Base-by-base conservation (phyloP, 2,329 filamentous ascomycete species). In the Trichophyton simii region DNA sequence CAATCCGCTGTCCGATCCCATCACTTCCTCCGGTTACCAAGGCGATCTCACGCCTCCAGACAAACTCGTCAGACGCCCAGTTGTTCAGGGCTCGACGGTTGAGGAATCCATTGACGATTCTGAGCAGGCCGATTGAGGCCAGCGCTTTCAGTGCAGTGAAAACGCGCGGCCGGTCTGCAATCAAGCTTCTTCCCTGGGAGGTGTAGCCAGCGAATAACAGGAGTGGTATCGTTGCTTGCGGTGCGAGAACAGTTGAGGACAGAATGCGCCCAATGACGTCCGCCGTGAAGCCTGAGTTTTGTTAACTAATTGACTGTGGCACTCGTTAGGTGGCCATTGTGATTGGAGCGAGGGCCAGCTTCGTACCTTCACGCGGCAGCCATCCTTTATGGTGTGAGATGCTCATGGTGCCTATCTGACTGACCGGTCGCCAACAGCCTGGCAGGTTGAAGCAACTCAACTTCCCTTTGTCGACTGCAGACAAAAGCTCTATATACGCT, bases 21-120 rank as follows among this genome's bases (percentile, higher is more conserved):
- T 83, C 83, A 48, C 85, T 84, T 6, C 88, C 88, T 6, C 89
- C 88, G 0, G 88, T 91, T 20, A 91, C 79, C 50, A 91, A 76
- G 2, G 88, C 84, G 58, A 91, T 79, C 74, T 91, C 87, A 59
- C 79, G 80, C 22, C 78, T 74, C 86, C 87, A 90, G 66, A 73
- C 67, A 54, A 72, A 73, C 42, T 67, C 66, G 63, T 72, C 74
- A 22, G 65, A 66, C 54, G 66, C 61, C 54, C 65, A 70, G 58
- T 79, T 81, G 69, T 81, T 81, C 57, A 77, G 62, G 3, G 76
- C 75, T 9, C 78, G 74, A 1, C 75, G 72, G 66, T 82, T 83
- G 11, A 85, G 71, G 70, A 78, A 82, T 13, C 69, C 70, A 67
- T 79, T 83, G 15, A 81, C 65, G 60, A 74, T 75, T 34, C 77